Evolutionary conservation across 495 filamentous ascomycete genomes (phyloP), one percentile per base, ranked within the genome.

Genomic region (Penicillium goetzii): DNA sequence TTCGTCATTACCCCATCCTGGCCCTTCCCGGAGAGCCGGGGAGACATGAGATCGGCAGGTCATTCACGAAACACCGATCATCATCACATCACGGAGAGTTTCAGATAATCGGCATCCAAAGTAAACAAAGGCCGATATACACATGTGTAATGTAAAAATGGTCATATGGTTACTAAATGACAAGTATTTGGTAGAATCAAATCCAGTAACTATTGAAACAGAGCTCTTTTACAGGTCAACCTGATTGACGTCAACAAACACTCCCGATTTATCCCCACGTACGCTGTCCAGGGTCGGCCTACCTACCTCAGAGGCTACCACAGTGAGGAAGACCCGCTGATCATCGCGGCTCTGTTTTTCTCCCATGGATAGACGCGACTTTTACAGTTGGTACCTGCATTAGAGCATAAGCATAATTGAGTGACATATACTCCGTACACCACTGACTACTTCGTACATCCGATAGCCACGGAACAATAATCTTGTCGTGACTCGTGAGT

Each of bases 261-360:
- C 32, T n/a, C 30, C 47, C 30, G 26, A 30, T 26, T 30, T 15
- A 17, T n/a, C 26, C 14, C 47, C 47, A 51, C 47, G 25, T 50
- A 26, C 23, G 25, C 23, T 17, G 25, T 3, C 1, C 28, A 34
- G 28, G 28, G 30, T 64, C 62, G 62, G 62, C 23, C 30, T 21
- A 64, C 62, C 57, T 64, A 64, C 62, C 62, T 40, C 28, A 47
- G 9, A 9, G 43, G 4, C n/a, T 12, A 40, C 32, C 43, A 6
- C 6, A 40, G 52, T 34, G 11, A 56, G 45, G 50, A 32, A 52
- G 38, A 64, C 51, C 23, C 50, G 51, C 56, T 23, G 56, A 64
- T 59, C 62, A 55, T 30, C 52, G 57, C 62, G 62, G 57, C 62
- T 64, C 62, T 64, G 17, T 41, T 33, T 45, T 43, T 43, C 17